Percentiles rank a stretch among this genome's conserved stretches.
Evolutionary conservation across 208 protist species (phyloP).

Genomic region (Trichomonas gallinae): DNA sequence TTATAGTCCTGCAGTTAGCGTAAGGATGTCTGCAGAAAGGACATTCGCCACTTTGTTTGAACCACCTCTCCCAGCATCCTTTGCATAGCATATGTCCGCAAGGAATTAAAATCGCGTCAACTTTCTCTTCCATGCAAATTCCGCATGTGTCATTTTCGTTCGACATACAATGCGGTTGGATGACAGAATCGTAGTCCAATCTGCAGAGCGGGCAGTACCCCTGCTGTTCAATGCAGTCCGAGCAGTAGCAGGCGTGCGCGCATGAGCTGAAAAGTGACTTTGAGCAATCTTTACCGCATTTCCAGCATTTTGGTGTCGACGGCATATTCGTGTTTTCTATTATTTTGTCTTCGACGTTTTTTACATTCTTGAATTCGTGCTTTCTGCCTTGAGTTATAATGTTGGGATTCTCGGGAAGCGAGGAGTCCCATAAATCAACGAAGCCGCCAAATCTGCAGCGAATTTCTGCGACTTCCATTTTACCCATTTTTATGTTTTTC

Average conservation of each 20-base stretch:
- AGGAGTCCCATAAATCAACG: background rate
- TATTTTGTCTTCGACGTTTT: background rate
- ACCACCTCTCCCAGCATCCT: background rate
- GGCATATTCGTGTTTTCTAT: background rate
- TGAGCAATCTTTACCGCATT: background rate
- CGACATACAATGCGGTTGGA: background rate
- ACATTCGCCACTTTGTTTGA: background rate
- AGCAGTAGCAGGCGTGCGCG: background rate
- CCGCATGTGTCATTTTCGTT: background rate
- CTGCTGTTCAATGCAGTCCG: background rate
- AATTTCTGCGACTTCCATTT: background rate
- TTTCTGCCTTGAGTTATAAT: background rate
- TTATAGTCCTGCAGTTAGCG: background rate
- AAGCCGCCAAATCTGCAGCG: background rate
- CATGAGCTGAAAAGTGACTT: background rate
- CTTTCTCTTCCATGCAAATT: background rate
- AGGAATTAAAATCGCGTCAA: background rate
- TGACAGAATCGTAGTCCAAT: background rate
- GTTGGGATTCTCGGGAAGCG: background rate
- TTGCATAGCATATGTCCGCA: background rate
- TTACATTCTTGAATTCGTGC: background rate
- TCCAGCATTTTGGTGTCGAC: background rate
- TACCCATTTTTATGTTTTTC: background rate
- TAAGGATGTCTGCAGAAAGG: background rate
- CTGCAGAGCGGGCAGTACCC: background rate